Percentiles rank a stretch among this genome's conserved stretches.
Conservation (phyloP, 257 asterid species). For the Solanum appendiculatum region DNA sequence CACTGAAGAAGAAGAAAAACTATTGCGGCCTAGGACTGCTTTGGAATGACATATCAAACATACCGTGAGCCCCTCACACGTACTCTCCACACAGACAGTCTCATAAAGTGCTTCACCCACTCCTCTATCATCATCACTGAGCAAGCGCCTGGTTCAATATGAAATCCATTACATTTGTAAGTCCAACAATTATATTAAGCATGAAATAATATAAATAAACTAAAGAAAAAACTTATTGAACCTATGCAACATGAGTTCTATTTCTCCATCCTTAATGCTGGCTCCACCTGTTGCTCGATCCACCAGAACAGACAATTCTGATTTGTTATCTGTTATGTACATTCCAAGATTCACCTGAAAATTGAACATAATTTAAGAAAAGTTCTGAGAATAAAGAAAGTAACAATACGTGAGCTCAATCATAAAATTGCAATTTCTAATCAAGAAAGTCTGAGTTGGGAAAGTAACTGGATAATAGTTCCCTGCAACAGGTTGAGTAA, state of each 20-base stretch:
- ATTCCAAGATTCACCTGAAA: conserved; percentile 72
- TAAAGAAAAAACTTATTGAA: neutral
- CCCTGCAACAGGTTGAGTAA: conserved; percentile 87
- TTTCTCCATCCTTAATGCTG: conserved; percentile 75
- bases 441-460: neutral
- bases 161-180: neutral
- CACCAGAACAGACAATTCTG: conserved; percentile 71
- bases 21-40: neutral
- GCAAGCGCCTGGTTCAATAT: conserved; percentile 40
- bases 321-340: conserved; percentile 42
- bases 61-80: conserved; percentile 72
- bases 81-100: conserved; percentile 34
- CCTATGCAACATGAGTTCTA: conserved; percentile 92
- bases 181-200: neutral
- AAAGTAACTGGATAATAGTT: conserved; percentile 80
- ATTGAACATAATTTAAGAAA: neutral
- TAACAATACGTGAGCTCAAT: neutral
- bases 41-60: neutral
- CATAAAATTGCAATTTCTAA: neutral
- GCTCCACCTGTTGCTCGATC: conserved; percentile 87
- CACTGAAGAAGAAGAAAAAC: neutral
- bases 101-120: conserved; percentile 67
- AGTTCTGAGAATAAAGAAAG: neutral
- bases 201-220: neutral
- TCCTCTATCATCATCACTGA: conserved; percentile 52